phyloP scores from a whole-genome alignment of 2,329 filamentous ascomycete species.

The Sphaerulina musiva region DNA sequence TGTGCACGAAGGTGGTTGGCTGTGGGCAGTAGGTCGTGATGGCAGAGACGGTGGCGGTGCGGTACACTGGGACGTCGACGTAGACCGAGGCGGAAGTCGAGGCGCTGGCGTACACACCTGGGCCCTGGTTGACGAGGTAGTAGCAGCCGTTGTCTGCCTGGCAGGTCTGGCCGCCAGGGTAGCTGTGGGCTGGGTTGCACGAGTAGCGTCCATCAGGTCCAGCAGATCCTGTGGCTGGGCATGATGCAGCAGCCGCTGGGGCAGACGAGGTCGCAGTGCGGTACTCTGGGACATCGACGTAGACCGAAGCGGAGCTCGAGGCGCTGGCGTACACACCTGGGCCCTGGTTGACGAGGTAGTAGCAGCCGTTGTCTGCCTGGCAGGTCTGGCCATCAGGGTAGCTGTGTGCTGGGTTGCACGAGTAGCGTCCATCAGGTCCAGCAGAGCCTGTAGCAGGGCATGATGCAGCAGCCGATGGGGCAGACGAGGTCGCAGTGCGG shows the following conservation, averaged over 20 bases:
- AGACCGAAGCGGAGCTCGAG: too few relatives aligned
- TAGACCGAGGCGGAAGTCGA: background rate
- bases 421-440: background rate
- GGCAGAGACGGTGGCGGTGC: slow-evolving; percentile 51
- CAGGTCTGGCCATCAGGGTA: slow-evolving; percentile 19
- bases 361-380: slow-evolving; percentile 11
- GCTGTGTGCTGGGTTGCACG: slow-evolving; percentile 17
- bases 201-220: background rate
- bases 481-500: background rate
- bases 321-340: too few relatives aligned
- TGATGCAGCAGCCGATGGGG: background rate
- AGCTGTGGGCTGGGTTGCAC: slow-evolving; percentile 19
- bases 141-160: slow-evolving; percentile 10
- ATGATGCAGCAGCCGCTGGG: background rate
- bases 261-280: background rate
- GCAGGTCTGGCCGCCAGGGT: slow-evolving; percentile 18
- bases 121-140: background rate
- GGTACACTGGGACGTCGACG: background rate
- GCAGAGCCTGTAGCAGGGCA: background rate
- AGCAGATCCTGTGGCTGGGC: background rate
- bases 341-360: background rate
- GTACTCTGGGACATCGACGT: background rate
- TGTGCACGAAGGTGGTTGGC: slow-evolving; percentile 58
- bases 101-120: too few relatives aligned
- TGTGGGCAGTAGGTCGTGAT: slow-evolving; percentile 66